A percentile compares a stretch with the other conserved stretches of the same genome.
phyloP scores from a whole-genome alignment of 2,329 filamentous ascomycete species.

The Teratosphaeria zuluensis region DNA sequence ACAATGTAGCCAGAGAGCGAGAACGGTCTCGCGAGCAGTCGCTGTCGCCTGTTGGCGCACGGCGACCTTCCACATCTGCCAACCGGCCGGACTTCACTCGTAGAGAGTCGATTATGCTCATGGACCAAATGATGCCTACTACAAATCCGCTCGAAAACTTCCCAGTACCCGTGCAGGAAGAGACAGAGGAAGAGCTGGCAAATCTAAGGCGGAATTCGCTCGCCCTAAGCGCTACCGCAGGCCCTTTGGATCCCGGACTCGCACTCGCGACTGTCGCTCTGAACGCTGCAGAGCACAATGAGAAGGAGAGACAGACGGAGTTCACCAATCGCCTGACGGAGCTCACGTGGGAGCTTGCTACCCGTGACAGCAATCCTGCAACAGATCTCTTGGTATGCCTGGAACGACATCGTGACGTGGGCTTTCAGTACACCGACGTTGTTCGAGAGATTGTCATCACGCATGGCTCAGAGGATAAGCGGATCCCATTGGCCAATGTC shows the following conservation, averaged over 20 bases:
- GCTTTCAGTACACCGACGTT: constrained; percentile 95
- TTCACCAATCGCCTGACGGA: constrained; percentile 85
- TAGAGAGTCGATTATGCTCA: constrained; percentile 39
- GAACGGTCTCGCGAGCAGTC: constrained; percentile 2
- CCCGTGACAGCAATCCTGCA: constrained; percentile 82
- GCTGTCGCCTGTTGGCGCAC: constrained; percentile 6
- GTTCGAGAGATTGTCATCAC: constrained; percentile 85
- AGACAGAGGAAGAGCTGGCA: constrained; percentile 8
- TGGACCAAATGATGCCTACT: constrained; percentile 39
- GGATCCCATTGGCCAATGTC: constrained; percentile 91
- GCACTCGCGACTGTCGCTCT: constrained; percentile 28
- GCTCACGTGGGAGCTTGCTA: constrained; percentile 88
- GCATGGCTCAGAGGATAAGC: constrained; percentile 79
- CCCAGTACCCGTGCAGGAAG: constrained; percentile 14
- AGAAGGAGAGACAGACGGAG: constrained; percentile 60
- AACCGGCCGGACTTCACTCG: constrained; percentile 23
- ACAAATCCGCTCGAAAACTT: constrained; percentile 23
- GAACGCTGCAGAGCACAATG: constrained; percentile 49
- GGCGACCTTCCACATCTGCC: constrained; percentile 8
- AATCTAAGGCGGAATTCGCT: constrained; percentile 11
- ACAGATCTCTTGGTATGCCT: constrained; percentile 88
- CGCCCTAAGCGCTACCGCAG: constrained; percentile 23
- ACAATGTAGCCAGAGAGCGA: constrained; percentile 1
- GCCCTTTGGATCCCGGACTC: constrained; percentile 31
- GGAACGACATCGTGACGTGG: constrained; percentile 81